Base-by-base conservation (phyloP, 768 basidiomycete genomes). In the Cantharellus anzutake region DNA sequence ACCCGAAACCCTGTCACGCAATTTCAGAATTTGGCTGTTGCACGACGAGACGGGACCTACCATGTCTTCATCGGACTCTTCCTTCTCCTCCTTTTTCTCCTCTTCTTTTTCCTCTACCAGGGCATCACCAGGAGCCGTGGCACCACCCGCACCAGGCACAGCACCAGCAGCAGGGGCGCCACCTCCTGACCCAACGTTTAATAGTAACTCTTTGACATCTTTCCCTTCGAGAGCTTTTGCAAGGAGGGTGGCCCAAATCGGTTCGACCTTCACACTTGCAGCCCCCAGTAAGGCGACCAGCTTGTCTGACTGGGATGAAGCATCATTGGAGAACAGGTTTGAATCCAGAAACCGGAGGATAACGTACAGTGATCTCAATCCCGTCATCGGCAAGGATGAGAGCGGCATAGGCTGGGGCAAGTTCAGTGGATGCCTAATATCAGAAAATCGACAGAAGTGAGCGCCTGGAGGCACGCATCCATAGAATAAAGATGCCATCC, bases 301-400 rank as follows among this genome's bases (percentile, higher is more conserved):
- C 78, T 96, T 97, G 71, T 98, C 96, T 62, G 90, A 71, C 93
- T 97, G 67, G 1, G 20, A 29, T 29, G 20, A 29, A 29, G 20
- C 20, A 29, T 48, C 44, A 48, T 48, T 29, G 44, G 29, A 48
- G 11, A 11, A 29, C 11, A 11, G 29, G 44, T 48, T 29, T 11
- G 44, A 48, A 48, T 48, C 29, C 44, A 11, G 11, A 11, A 48
- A 48, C 11, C 44, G 29, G 1, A 29, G 11, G 11, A 37, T 7
- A 14, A 81, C 90, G 67, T 67, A 96, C 93, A 64, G 94, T 96
- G 70, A 99, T 97, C 78, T 97, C 94, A 69, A 94, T 75, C 67
- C 84, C 84, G 65, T 96, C 93, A 75, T 98, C 96, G 66, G 92
- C 93, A 70, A 98, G 90, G 75, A 97, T 97, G 69, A 99, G 86